Percentiles rank a stretch among this genome's conserved stretches.
phyloP scores from a whole-genome alignment of 169 alveolate species.

The Cryptosporidium felis region DNA sequence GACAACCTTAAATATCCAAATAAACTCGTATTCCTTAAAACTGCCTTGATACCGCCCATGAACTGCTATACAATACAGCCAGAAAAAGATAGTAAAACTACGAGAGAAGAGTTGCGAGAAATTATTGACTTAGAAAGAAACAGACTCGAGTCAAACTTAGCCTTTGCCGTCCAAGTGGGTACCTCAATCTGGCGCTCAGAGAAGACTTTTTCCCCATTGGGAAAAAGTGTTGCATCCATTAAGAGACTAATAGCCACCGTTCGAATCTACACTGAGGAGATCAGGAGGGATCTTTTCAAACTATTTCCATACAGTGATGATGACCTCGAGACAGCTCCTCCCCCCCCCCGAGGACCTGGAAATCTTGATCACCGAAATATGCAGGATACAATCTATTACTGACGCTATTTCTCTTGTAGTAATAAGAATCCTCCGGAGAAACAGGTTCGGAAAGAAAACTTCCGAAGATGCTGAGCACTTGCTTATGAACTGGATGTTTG shows the following conservation, averaged over 20 bases:
- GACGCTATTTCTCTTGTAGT: slow-evolving; percentile 53
- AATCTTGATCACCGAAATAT: slow-evolving; percentile 25
- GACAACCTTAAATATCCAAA: slow-evolving; percentile 17
- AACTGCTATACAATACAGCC: slow-evolving; percentile 9
- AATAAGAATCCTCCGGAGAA: slow-evolving; percentile 26
- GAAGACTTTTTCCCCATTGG: slow-evolving; percentile 37
- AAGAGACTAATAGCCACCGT: slow-evolving; percentile 24
- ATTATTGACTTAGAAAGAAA: slow-evolving; percentile 39
- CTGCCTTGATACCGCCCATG: slow-evolving; percentile 16
- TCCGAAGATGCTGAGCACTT: slow-evolving; percentile 61
- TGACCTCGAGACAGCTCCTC: background rate
- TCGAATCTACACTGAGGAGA: slow-evolving; percentile 46
- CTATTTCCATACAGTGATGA: background rate
- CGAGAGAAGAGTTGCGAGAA: slow-evolving; percentile 21
- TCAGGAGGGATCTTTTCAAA: slow-evolving; percentile 22
- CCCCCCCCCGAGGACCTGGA: slow-evolving; percentile 13
- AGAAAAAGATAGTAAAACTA: background rate
- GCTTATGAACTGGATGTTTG: slow-evolving; percentile 54
- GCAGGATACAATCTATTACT: slow-evolving; percentile 58
- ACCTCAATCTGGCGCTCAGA: slow-evolving; percentile 33
- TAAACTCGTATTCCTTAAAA: slow-evolving; percentile 30
- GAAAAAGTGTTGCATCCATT: slow-evolving; percentile 1
- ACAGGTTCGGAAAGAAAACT: background rate
- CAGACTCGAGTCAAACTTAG: slow-evolving; percentile 43
- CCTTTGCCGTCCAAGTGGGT: slow-evolving; percentile 28